These are phyloP conservation scores for Saccharomyces hybrid DNA, from an alignment of 1,139 yeast species.

Conservation along the genomic window DNA sequence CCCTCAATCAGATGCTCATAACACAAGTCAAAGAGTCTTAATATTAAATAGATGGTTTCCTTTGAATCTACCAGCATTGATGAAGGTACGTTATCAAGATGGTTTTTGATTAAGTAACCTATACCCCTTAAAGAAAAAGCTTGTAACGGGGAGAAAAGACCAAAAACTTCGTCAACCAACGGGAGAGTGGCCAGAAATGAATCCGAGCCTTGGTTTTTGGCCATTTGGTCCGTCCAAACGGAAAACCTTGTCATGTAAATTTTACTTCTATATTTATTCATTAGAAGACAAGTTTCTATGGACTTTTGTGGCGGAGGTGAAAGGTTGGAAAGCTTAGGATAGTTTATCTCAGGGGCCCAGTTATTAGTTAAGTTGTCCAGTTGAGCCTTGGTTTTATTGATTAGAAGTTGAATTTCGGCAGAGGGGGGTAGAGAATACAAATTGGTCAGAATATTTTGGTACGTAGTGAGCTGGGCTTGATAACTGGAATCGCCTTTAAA, in stretches of 20 bases:
- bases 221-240: conserved; percentile 14
- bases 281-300: conserved; percentile 24
- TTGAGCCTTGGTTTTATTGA: conserved; percentile 14
- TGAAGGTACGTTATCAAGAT: background rate
- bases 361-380: conserved; percentile 11
- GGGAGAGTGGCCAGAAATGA: conserved; percentile 14
- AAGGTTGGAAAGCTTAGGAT: conserved; percentile 5
- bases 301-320: conserved; percentile 12
- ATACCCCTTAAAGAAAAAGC: conserved; percentile 27
- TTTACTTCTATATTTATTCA: conserved; percentile 22
- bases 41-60: conserved; percentile 26
- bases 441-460: background rate
- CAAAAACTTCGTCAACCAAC: conserved; percentile 26
- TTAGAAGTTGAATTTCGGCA: conserved; percentile 2
- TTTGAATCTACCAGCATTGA: conserved; percentile 9
- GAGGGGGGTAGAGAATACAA: background rate
- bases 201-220: conserved; percentile 1
- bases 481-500: background rate
- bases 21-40: conserved; percentile 29
- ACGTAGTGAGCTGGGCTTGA: background rate
- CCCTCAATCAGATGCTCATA: conserved; percentile 20
- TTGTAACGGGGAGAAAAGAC: conserved; percentile 26
- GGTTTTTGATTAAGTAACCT: conserved; percentile 11
- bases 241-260: conserved; percentile 21
- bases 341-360: conserved; percentile 20